Evolutionary conservation across 257 asterid species (phyloP).

Genomic region (Nicotiana obtusifolia): DNA sequence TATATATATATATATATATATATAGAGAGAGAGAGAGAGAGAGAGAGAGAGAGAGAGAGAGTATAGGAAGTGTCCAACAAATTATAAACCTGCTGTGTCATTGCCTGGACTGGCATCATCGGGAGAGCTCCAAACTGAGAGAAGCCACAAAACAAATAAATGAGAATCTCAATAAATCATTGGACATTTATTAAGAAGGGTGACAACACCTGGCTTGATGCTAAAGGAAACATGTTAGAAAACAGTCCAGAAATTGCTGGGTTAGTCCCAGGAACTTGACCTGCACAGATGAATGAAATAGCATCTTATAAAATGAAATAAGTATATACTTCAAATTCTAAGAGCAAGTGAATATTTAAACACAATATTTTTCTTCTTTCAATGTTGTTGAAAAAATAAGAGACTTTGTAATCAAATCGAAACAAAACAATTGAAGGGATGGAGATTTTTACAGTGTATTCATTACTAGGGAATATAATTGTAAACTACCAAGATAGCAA

Average conservation of each 20-base stretch:
- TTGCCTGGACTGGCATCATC: conserved; percentile 82
- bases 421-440: conserved; percentile 4
- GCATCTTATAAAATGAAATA: conserved; percentile 15
- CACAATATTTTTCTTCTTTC: background rate
- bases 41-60: background rate
- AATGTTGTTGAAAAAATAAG: background rate
- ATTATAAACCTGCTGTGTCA: conserved; percentile 89
- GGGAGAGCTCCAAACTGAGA: conserved; percentile 72
- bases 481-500: conserved; percentile 64
- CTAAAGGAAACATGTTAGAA: conserved; percentile 66
- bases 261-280: conserved; percentile 67
- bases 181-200: background rate
- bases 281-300: conserved; percentile 41
- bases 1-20: too few relatives aligned
- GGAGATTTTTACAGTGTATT: conserved; percentile 7
- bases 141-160: conserved; percentile 11
- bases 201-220: conserved; percentile 63
- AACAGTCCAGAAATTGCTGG: conserved; percentile 78
- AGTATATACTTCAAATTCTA: background rate
- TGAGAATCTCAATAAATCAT: conserved; percentile 2
- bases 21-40: background rate
- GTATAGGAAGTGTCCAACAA: background rate
- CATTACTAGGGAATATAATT: conserved; percentile 23
- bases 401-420: background rate
- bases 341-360: background rate